These are phyloP conservation scores for Sclerotinia borealis DNA, from an alignment of 2,329 filamentous ascomycete genomes.

Conservation along the genomic window DNA sequence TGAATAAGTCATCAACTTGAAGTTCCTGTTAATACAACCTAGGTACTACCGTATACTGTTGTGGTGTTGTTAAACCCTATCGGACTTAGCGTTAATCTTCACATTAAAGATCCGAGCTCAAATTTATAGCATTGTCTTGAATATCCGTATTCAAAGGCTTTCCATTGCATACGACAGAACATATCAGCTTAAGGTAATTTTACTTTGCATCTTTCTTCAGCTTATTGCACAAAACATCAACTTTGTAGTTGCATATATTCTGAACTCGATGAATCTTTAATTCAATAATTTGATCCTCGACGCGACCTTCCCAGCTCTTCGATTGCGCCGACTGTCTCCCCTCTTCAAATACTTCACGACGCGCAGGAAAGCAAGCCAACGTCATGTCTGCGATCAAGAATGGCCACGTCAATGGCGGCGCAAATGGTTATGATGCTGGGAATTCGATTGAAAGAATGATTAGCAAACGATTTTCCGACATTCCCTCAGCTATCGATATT, in stretches of 20 bases:
- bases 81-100: not conserved
- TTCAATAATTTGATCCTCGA: conserved; percentile 9
- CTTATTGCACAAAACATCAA: not conserved
- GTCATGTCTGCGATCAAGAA: conserved; percentile 26
- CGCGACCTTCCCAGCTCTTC: conserved; percentile 6
- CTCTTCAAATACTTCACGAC: not conserved
- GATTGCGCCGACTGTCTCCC: conserved; percentile 6
- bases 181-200: not conserved
- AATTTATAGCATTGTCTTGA: conserved; percentile 6
- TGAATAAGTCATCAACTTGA: not conserved
- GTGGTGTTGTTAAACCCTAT: conserved; percentile 3
- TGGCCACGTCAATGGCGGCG: conserved; percentile 24
- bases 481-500: conserved; percentile 60
- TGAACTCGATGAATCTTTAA: conserved; percentile 2
- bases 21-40: not conserved
- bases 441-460: conserved; percentile 21
- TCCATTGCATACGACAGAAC: not conserved
- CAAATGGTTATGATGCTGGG: conserved; percentile 24
- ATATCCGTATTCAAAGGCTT: conserved; percentile 6
- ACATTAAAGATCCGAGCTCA: not conserved
- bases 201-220: not conserved
- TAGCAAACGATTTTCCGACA: conserved; percentile 53
- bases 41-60: no score
- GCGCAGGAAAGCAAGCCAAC: not conserved
- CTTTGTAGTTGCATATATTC: not conserved